These are phyloP conservation scores for Ogataea hybrid DNA, from an alignment of 1,139 yeast species.

Conservation along the genomic window DNA sequence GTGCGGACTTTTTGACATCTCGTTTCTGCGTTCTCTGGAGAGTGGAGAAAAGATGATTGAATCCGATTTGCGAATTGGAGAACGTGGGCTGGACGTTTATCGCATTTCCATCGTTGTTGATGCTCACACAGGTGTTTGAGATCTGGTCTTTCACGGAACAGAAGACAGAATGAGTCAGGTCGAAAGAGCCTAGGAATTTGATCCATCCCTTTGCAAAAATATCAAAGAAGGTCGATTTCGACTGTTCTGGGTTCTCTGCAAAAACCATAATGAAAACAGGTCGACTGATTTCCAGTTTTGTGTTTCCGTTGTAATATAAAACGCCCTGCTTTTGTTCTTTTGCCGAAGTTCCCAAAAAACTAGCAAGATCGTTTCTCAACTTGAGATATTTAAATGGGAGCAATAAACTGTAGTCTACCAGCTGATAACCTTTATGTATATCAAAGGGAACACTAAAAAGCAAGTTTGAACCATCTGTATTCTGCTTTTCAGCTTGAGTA, in stretches of 20 bases:
- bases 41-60: slow-evolving; percentile 14
- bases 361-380: slow-evolving; percentile 11
- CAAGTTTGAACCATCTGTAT: neutral
- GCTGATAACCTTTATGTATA: slow-evolving; percentile 15
- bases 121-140: slow-evolving; percentile 40
- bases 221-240: slow-evolving; percentile 38
- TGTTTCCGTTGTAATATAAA: slow-evolving; percentile 25
- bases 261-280: slow-evolving; percentile 35
- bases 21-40: slow-evolving; percentile 6
- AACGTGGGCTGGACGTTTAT: slow-evolving; percentile 21
- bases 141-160: slow-evolving; percentile 37
- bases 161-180: slow-evolving; percentile 40
- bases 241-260: slow-evolving; percentile 15
- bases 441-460: slow-evolving; percentile 20
- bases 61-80: slow-evolving; percentile 21
- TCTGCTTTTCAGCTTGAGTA: slow-evolving; percentile 3
- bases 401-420: slow-evolving; percentile 23
- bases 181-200: slow-evolving; percentile 33
- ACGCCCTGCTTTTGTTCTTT: slow-evolving; percentile 5
- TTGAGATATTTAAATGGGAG: slow-evolving; percentile 20
- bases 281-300: slow-evolving; percentile 27
- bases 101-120: slow-evolving; percentile 29
- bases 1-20: slow-evolving; percentile 5
- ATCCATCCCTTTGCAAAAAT: slow-evolving; percentile 42
- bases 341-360: neutral